phyloP scores from a whole-genome alignment of 257 asterid species.

The Pogostemon cablin region DNA sequence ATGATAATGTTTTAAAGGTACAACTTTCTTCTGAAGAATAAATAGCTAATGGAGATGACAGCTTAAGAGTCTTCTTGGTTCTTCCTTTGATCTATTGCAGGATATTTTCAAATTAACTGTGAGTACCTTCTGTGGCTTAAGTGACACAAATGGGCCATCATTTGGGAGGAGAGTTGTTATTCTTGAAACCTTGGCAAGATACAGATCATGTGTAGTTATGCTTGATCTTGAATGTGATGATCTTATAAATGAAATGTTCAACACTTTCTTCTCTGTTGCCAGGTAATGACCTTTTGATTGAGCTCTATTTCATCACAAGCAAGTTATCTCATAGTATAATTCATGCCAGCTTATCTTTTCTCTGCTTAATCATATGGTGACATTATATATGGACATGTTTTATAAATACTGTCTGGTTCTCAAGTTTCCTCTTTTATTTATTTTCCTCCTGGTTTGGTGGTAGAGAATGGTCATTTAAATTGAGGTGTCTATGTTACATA shows the following conservation, averaged over 20 bases:
- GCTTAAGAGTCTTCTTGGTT: slow-evolving; percentile 26
- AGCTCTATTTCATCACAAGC: slow-evolving; percentile 25
- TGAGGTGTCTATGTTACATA: slow-evolving; percentile 10
- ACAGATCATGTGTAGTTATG: slow-evolving; percentile 95
- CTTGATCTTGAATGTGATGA: slow-evolving; percentile 98
- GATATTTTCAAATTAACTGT: slow-evolving; percentile 87
- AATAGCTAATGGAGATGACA: slow-evolving; percentile 24
- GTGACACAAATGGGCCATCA: slow-evolving; percentile 69
- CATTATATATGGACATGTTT: slow-evolving; percentile 20
- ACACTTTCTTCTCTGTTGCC: slow-evolving; percentile 72
- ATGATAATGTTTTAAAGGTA: slow-evolving; percentile 88
- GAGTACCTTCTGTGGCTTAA: slow-evolving; percentile 88
- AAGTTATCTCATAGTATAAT: slow-evolving; percentile 18
- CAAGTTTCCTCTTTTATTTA: slow-evolving; percentile 4
- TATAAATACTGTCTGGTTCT: background rate
- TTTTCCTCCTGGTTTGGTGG: slow-evolving; percentile 9
- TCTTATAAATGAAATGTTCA: slow-evolving; percentile 86
- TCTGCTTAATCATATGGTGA: slow-evolving; percentile 10
- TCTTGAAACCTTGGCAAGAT: slow-evolving; percentile 93
- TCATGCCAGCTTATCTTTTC: slow-evolving; percentile 20
- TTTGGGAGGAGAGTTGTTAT: slow-evolving; percentile 93
- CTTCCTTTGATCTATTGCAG: slow-evolving; percentile 51
- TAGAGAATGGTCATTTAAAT: background rate
- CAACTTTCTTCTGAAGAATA: slow-evolving; percentile 27
- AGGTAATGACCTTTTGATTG: slow-evolving; percentile 50